Base-by-base conservation (phyloP, 169 alveolate genomes). In the Eimeria necatrix region DNA sequence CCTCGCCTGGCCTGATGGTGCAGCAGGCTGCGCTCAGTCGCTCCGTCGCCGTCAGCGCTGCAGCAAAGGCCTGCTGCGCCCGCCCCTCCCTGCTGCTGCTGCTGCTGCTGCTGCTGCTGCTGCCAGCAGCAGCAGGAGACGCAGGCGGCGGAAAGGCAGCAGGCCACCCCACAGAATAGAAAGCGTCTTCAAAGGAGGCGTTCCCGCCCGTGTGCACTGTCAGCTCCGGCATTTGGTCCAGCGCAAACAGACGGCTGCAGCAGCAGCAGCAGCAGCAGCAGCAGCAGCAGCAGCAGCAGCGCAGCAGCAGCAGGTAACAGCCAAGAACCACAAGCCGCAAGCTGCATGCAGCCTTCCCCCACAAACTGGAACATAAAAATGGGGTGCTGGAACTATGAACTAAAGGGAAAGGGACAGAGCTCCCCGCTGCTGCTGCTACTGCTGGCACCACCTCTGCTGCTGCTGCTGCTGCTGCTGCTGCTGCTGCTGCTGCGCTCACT, bases 151-250 rank as follows among this genome's bases (percentile, higher is more conserved):
- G 10, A 9, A 78, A 78, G 4, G 88, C 88, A 10, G 88, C 61
- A 3, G 88, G 88, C 70, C 88, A 51, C 41, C 88, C 88, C 61
- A 78, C 16, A 2, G 88, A 78, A 51, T 78, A 71, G 32, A 93
- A 78, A 18, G 56, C 26, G 10, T 93, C 95, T 4, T 76, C 84
- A n/a, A 73, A 49, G 7, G 80, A 61, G 32, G 95, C 95, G 7
- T 59, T 76, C 3, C 95, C 95, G 12, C 95, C 95, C 86, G 95
- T 70, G 80, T 93, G 89, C 8, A 93, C 87, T 32, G 95, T 93
- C 73, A 93, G 71, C 93, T 93, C 95, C 20, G 95, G 93, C 87
- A 71, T 52, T 49, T 93, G 95, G 49, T 93, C 95, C 5, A 93
- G 92, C 8, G 74, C 74, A 53, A 93, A 93, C 41, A 93, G 71